Percentiles rank a stretch among this genome's conserved stretches.
Evolutionary conservation across 169 alveolate species (phyloP).

Genomic region (Eimeria nieschulzi): DNA sequence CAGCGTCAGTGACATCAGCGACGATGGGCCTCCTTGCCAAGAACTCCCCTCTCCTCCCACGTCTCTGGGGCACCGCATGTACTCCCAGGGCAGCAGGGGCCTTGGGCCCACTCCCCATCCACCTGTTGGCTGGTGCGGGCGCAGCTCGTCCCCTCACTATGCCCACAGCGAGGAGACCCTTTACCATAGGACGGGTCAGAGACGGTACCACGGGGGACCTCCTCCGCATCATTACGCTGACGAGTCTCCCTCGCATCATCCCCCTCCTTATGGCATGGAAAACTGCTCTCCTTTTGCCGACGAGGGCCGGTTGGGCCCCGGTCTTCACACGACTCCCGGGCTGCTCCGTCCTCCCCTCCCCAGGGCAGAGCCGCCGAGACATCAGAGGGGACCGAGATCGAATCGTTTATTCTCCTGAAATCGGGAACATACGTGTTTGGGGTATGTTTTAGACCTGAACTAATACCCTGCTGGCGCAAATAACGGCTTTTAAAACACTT

Average conservation of each 20-base stretch:
- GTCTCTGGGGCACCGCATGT: not conserved
- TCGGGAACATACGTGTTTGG: too few relatives aligned
- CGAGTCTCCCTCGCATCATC: not conserved
- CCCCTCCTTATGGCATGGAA: not conserved
- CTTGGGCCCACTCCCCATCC: not conserved
- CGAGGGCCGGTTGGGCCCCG: not conserved
- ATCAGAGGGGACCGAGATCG: not conserved
- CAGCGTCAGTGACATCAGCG: conserved; percentile 8
- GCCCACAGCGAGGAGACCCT: not conserved
- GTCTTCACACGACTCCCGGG: not conserved
- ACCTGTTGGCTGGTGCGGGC: not conserved
- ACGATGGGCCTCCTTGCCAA: not conserved
- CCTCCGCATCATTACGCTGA: not conserved
- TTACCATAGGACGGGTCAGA: not conserved
- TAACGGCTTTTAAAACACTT: too few relatives aligned
- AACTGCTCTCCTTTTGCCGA: not conserved
- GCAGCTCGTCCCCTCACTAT: not conserved
- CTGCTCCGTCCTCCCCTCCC: not conserved
- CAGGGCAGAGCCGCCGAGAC: not conserved
- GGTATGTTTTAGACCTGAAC: too few relatives aligned
- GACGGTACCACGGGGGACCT: not conserved
- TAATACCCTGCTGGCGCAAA: too few relatives aligned
- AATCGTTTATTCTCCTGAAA: too few relatives aligned
- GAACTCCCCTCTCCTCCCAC: not conserved
- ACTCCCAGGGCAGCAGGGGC: not conserved